Evolutionary conservation across 768 basidiomycete genomes (phyloP).

Genomic region (Mycena rosella): DNA sequence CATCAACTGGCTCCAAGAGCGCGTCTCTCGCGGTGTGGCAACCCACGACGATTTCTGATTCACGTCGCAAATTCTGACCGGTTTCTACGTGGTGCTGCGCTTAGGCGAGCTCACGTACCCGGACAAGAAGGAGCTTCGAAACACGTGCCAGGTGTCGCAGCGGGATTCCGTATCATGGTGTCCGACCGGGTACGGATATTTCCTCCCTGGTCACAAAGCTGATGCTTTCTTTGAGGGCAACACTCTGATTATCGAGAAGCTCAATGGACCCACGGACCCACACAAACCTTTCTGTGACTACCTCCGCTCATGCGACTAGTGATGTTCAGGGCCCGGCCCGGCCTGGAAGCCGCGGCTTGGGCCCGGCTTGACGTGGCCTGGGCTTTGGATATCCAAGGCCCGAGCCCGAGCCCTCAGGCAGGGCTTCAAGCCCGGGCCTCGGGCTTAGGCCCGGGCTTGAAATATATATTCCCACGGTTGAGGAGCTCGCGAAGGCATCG

Average conservation of each 20-base stretch:
- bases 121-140: constrained; percentile 30
- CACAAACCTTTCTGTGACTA: no score
- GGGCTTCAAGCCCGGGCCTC: no score
- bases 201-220: constrained; percentile 54
- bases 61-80: constrained; percentile 40
- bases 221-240: constrained; percentile 48
- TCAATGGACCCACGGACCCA: no score
- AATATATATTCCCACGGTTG: no score
- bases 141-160: constrained; percentile 39
- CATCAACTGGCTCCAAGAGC: neutral
- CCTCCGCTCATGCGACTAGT: no score
- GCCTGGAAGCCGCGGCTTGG: no score
- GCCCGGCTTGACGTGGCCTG: no score
- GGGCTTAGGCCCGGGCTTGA: no score
- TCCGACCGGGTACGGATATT: constrained; percentile 29
- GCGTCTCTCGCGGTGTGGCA: neutral
- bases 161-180: constrained; percentile 31
- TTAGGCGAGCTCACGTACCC: constrained; percentile 51
- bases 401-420: no score
- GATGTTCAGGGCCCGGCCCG: no score
- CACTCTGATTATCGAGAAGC: constrained; percentile 14
- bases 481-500: no score
- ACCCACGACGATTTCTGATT: constrained; percentile 46
- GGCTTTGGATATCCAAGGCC: no score
- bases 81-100: constrained; percentile 48